Percentiles rank a stretch among this genome's conserved stretches.
phyloP scores from a whole-genome alignment of 2,329 filamentous ascomycete genomes.

The Cordyceps tenuipes region DNA sequence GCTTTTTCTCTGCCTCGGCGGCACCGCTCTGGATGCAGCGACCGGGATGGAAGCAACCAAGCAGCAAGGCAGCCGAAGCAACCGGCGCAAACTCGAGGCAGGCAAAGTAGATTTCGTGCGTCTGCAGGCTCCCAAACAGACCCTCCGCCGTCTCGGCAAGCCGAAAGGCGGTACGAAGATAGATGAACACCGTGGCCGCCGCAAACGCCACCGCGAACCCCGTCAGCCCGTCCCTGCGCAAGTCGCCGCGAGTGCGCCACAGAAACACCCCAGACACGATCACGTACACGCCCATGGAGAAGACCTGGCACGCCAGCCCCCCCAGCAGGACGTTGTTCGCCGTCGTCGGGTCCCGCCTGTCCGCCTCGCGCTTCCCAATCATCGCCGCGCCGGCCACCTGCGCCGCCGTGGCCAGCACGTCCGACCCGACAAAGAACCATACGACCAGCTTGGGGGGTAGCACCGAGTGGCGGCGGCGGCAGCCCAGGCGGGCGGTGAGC shows the following conservation, averaged over 20 bases:
- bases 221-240: slow-evolving; percentile 23
- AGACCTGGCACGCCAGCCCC: slow-evolving; percentile 46
- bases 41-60: slow-evolving; percentile 38
- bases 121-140: slow-evolving; percentile 34
- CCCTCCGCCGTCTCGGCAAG: slow-evolving; percentile 47
- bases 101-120: slow-evolving; percentile 45
- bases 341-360: slow-evolving; percentile 39
- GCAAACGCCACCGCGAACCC: slow-evolving; percentile 35
- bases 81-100: slow-evolving; percentile 46
- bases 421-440: slow-evolving; percentile 45
- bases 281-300: slow-evolving; percentile 41
- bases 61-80: slow-evolving; percentile 38
- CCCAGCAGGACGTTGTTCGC: slow-evolving; percentile 48
- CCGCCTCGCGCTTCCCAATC: slow-evolving; percentile 40
- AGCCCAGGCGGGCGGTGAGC: slow-evolving; percentile 36
- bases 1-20: background rate
- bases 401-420: slow-evolving; percentile 43
- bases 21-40: slow-evolving; percentile 19
- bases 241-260: slow-evolving; percentile 24
- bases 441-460: slow-evolving; percentile 39
- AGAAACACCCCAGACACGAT: slow-evolving; percentile 34
- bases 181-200: slow-evolving; percentile 39
- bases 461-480: slow-evolving; percentile 30
- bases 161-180: slow-evolving; percentile 44
- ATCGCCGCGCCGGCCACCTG: slow-evolving; percentile 47